Base-by-base conservation (phyloP, 345 rosid genomes). In the Syzygium jambos region DNA sequence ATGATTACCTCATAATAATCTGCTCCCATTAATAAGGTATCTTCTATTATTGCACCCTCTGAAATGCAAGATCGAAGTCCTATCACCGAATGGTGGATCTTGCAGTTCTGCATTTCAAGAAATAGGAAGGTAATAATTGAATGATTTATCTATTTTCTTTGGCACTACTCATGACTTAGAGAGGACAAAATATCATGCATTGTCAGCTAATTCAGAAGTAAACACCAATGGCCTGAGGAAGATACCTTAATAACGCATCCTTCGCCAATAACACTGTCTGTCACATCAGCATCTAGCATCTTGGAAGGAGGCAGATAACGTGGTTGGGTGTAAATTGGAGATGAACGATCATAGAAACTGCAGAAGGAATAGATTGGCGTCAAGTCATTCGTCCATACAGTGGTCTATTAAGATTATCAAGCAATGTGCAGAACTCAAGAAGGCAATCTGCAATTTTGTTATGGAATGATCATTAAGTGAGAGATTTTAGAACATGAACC, bases 271-370 rank as follows among this genome's bases (percentile, higher is more conserved):
- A 96, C 98, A 86, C 99, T 97, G 77, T 96, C 99, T 1, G 98
- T 97, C 85, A 97, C 98, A 93, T 97, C 98, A 87, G 98, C 98
- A 92, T 97, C 97, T 84, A 97, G 98, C 99, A 97, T 96, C 94
- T 96, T 96, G 65, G 98, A 97, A 30, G 99, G 99, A 84, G 98
- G 99, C 88, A 97, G 89, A 88, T 97, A 97, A 38, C 99, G 96
- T 78, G 99, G 99, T 89, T 97, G 99, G 51, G 99, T 97, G 91
- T 97, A 97, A 87, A 97, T 97, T 7, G 99, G 99, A 85, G 99
- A 93, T 5, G 98, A 97, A 84, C 98, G 99, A 84, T 97, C 99
- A 88, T 97, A 97, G 91, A 97, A 97, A 90, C 99, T 97, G 94
- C 87, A 86, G 85, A 86, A 73, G 51, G 85, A 84, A 73, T 73